Base-by-base conservation (phyloP, 169 alveolate species). In the Plasmodium cynomolgi region DNA sequence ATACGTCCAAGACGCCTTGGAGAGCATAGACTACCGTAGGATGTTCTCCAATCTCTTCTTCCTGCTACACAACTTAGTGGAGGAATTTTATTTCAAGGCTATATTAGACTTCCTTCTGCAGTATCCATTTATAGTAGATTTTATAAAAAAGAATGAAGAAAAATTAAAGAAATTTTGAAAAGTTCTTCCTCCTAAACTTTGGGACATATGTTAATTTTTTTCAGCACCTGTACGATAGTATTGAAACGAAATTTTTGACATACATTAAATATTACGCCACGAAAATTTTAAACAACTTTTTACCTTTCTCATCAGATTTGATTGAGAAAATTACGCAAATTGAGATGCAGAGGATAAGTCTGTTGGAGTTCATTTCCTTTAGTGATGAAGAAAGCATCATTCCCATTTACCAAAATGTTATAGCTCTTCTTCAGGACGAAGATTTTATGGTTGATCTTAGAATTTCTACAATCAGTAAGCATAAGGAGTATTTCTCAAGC, bases 201-300 rank as follows among this genome's bases (percentile, higher is more conserved):
- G 95, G 92, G 20, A 91, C 80, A 17, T 50, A 47, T 82, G 62
- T 91, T 29, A 91, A 91, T 83, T 47, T 91, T 47, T 82, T 91
- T 47, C 95, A 82, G 75, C 92, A 82, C 37, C 23, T 91, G 62
- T 91, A 91, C 77, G 95, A 91, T 54, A 71, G 31, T n/a, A 82
- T 91, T 72, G 95, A 82, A 50, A 73, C 20, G 20, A 91, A 91
- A 68, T 62, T 82, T 5, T n/a, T 91, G 39, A 54, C 92, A 0
- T 82, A 91, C 58, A 31, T 91, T 39, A 91, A 91, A 71, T 91
- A 91, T 73, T 81, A 54, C 41, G 34, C 58, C 75, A 82, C 95
- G 15, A 82, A 44, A 71, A 34, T 91, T 50, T 31, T 91, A 79
- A 91, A 91, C 75, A 47, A 91, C 39, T 15, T 91, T 31, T 47